phyloP scores from a whole-genome alignment of 345 rosid species.

The Zanthoxylum bungeanum region DNA sequence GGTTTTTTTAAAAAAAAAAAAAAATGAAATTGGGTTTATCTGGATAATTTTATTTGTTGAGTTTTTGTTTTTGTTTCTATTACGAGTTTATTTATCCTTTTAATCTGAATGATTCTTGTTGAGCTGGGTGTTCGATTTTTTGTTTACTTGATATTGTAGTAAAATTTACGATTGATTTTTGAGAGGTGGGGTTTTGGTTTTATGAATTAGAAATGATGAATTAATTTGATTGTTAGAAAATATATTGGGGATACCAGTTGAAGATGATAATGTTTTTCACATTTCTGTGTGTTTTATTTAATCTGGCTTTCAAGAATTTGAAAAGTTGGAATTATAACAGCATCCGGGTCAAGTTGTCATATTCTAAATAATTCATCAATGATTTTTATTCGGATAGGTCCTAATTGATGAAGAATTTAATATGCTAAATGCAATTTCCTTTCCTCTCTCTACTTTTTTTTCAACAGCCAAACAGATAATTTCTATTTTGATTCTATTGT shows the following conservation, averaged over 20 bases:
- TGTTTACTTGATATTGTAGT: constrained; percentile 24
- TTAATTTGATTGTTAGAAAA: background rate
- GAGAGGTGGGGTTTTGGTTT: constrained; percentile 9
- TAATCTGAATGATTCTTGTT: constrained; percentile 12
- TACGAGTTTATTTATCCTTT: constrained; percentile 5
- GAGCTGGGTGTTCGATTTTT: constrained; percentile 15
- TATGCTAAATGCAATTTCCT: background rate
- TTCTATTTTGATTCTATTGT: background rate
- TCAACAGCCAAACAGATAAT: background rate
- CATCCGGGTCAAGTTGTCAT: background rate
- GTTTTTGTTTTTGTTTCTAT: background rate
- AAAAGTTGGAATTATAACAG: background rate
- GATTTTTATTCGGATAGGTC: background rate
- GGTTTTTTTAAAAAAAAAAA: too few species aligned
- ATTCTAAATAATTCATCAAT: background rate
- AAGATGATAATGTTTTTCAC: too few species aligned
- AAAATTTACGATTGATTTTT: constrained; percentile 26
- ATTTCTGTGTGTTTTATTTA: background rate
- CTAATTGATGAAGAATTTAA: background rate
- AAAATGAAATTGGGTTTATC: constrained; percentile 25
- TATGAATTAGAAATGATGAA: background rate
- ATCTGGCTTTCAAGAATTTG: background rate
- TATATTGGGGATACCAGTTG: background rate
- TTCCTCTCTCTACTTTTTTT: background rate
- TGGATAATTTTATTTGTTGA: background rate